phyloP scores from a whole-genome alignment of 148 eudicot species.

The Spergularia bocconei region DNA sequence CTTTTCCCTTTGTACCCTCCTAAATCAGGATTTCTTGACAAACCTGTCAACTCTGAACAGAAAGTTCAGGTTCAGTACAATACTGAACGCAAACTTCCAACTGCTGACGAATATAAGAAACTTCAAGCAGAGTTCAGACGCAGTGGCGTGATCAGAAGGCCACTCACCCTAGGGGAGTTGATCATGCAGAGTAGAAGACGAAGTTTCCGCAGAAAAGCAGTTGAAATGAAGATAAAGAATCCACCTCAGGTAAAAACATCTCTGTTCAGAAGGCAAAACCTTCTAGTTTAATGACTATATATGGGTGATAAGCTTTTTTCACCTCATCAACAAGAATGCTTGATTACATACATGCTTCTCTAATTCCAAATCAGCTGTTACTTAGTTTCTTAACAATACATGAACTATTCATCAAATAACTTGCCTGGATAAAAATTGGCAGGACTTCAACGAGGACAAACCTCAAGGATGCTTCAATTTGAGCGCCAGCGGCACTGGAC shows the following conservation, averaged over 20 bases:
- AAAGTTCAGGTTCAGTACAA: background rate
- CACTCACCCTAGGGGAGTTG: conserved; percentile 75
- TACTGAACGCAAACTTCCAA: conserved; percentile 13
- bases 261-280: no score
- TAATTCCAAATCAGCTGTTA: no score
- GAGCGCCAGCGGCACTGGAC: background rate
- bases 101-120: conserved; percentile 28
- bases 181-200: conserved; percentile 78
- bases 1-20: conserved; percentile 67
- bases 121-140: conserved; percentile 28
- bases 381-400: background rate
- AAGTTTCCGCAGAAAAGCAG: conserved; percentile 56
- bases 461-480: conserved; percentile 20
- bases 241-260: conserved; percentile 39
- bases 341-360: no score
- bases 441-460: conserved; percentile 6
- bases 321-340: no score
- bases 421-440: conserved; percentile 20
- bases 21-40: conserved; percentile 33
- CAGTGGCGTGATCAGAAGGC: conserved; percentile 43
- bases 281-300: no score
- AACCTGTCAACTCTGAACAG: conserved; percentile 26
- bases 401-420: no score
- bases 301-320: no score
- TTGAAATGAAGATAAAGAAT: conserved; percentile 37